Conservation (phyloP, 306 rosid species). For the Vicia villosa region DNA sequence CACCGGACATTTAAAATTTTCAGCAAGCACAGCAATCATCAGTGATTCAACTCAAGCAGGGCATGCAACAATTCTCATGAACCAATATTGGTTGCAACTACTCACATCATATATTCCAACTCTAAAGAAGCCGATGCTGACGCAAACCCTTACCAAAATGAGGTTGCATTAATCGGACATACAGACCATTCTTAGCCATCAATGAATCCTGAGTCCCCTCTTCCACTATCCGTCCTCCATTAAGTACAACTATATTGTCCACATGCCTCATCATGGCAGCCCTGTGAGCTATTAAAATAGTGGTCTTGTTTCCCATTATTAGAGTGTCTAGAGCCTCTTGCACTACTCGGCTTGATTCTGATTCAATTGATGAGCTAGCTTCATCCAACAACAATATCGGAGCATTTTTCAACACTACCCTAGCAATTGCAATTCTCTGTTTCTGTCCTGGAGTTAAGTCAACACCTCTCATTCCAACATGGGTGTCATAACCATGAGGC, state of each 20-base stretch:
- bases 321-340: conserved; percentile 99
- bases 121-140: conserved; percentile 81
- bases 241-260: conserved; percentile 96
- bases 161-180: conserved; percentile 96
- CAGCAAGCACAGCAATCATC: conserved; percentile 41
- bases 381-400: conserved; percentile 95
- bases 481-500: conserved; percentile 99
- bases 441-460: conserved; percentile 99
- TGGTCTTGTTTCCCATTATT: conserved; percentile 98
- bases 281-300: conserved; percentile 96
- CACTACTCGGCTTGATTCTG: conserved; percentile 98
- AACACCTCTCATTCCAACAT: conserved; percentile 99
- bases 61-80: conserved; percentile 46
- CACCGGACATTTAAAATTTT: conserved; percentile 39
- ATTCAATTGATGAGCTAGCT: conserved; percentile 97
- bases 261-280: conserved; percentile 99
- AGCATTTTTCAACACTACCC: conserved; percentile 91
- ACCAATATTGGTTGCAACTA: conserved; percentile 41
- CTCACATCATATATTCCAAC: conserved; percentile 31
- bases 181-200: conserved; percentile 85
- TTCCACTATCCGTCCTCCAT: conserved; percentile 97
- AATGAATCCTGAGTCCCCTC: conserved; percentile 85
- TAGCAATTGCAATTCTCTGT: conserved; percentile 98
- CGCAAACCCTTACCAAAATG: conserved; percentile 97
- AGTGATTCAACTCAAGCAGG: conserved; percentile 45